phyloP scores from a whole-genome alignment of 257 asterid genomes.

The Solanum piurae region DNA sequence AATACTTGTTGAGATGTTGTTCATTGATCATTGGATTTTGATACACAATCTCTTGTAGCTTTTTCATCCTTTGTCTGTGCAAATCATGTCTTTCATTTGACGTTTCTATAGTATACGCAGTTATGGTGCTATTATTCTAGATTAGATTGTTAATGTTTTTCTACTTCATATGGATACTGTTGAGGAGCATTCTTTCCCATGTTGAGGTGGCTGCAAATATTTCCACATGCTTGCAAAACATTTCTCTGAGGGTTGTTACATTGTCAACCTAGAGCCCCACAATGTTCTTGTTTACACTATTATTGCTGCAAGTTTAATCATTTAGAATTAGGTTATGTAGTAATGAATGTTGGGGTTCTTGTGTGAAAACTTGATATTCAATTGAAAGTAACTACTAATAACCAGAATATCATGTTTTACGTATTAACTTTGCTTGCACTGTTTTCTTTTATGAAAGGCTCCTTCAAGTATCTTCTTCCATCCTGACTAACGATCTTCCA shows the following conservation, averaged over 20 bases:
- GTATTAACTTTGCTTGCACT: neutral
- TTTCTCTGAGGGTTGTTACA: neutral
- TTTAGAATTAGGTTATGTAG: neutral
- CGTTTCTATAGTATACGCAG: neutral
- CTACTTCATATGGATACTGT: neutral
- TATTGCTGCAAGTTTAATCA: neutral
- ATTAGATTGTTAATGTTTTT: neutral
- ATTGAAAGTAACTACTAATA: neutral
- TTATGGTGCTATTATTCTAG: neutral
- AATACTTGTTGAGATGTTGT: neutral
- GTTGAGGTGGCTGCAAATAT: neutral
- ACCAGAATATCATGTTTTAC: neutral
- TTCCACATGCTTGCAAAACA: neutral
- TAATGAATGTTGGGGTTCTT: neutral
- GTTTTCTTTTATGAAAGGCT: neutral
- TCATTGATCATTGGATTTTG: neutral
- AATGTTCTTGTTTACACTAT: neutral
- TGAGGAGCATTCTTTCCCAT: neutral
- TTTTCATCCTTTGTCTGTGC: neutral
- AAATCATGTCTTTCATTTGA: neutral
- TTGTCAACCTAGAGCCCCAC: neutral
- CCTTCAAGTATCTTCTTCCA: neutral
- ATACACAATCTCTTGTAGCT: neutral
- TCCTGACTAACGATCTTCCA: neutral
- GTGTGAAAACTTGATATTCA: neutral